Evolutionary conservation across 306 rosid genomes (phyloP), one percentile per base, ranked within the genome.

Genomic region (Sindora glabra): DNA sequence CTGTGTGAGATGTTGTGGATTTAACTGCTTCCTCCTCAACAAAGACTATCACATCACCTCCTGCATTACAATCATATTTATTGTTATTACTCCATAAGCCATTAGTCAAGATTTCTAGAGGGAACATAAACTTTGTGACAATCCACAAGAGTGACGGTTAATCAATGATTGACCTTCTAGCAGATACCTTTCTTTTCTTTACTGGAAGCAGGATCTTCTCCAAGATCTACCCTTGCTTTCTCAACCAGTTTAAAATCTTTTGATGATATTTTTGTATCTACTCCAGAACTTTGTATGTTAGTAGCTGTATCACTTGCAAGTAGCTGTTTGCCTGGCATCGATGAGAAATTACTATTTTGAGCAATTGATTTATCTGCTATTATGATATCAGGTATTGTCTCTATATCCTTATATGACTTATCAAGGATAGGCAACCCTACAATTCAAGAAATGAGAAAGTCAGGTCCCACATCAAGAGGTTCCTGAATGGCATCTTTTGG

Each of bases 181-280:
- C 33, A 46, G 64, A 23, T 47, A 73, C 83, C 74, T 48, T 48
- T 11, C 33, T 59, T 59, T 22, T 68, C 50, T 39, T 59, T 59
- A 27, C 26, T 19, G n/a, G 1, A 17, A n/a, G 44, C 36, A 17
- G 19, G 21, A 30, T 24, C 24, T 52, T 51, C 45, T 34, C 25
- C 63, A 12, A 44, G 15, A 36, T 37, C 40, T 11, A 29, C 67
- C 34, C 30, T 13, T 18, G 12, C 68, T 67, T 72, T 49, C 15
- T 49, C 59, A 44, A n/a, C 53, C 42, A 5, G 10, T 49, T 49
- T 13, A 41, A 46, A 12, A 59, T 50, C 38, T 34, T 15, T 40
- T 2, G 76, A 12, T 34, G 62, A 71, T 25, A 60, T 26, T 22
- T 33, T 32, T 17, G 21, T 53, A 60, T 74, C 74, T 48, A 53